Evolutionary conservation across 208 protist genomes (phyloP), one percentile per base, ranked within the genome.

Genomic region (Crithidia acanthocephali): DNA sequence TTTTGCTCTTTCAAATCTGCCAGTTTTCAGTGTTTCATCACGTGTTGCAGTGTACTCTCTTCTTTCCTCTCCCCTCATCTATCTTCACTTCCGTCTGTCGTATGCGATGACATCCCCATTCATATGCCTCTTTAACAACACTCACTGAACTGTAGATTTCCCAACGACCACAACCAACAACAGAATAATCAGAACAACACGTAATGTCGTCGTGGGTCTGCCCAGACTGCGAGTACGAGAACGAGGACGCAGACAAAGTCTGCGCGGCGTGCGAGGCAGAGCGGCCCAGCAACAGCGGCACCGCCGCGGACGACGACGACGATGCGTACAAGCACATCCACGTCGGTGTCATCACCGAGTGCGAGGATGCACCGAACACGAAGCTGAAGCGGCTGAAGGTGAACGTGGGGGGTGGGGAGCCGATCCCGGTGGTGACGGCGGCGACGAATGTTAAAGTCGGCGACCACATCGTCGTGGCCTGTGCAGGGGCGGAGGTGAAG

Each of bases 321-420:
- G 76, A 78, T 9, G 57, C 51, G 7, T 90, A 89, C 71, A 27
- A 47, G 48, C 59, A 88, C 58, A 81, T 91, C 56, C 69, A 81
- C 40, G 86, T 91, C 25, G 90, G 90, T 27, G 33, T 74, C 3
- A 72, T 95, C 32, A 25, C 74, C 9, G 74, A 68, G 50, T 90
- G 80, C 68, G 79, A 85, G 33, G 84, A 91, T 23, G 80, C 83
- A 5, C 62, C 87, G 13, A 81, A 81, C 64, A 77, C 80, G 20
- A 92, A 88, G 77, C 78, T 95, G 64, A 85, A 83, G 78, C 53
- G 47, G 56, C 79, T 95, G n/a, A 80, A 81, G 51, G 78, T 95
- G n/a, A 66, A 90, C 48, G 80, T 95, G 3, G 90, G 87, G 25
- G 73, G 10, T 0, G 81, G 32, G 5, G 72, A 66, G 44, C 67